phyloP scores from a whole-genome alignment of 352 stramenopile species.

The Globisporangium irregulare region DNA sequence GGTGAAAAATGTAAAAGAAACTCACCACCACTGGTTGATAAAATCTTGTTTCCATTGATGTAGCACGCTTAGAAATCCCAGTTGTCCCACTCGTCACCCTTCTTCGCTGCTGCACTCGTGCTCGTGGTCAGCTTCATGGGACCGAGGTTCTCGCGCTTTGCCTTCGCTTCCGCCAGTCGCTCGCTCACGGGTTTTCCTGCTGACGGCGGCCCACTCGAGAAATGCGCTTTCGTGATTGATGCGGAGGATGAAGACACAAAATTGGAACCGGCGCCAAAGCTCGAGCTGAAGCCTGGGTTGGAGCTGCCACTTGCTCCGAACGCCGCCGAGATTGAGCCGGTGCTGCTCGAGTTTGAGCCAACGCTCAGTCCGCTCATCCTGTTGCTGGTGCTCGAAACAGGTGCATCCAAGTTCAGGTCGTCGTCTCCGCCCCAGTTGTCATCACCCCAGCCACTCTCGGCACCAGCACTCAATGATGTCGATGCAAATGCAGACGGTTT shows the following conservation, averaged over 20 bases:
- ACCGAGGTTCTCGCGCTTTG: constrained; percentile 44
- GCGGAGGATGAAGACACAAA: constrained; percentile 16
- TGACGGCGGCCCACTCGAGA: constrained; percentile 5
- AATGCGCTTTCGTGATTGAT: constrained; percentile 11
- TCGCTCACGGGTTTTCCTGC: constrained; percentile 47
- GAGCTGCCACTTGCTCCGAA: constrained; percentile 18
- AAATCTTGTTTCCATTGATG: not conserved
- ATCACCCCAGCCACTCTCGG: constrained; percentile 47
- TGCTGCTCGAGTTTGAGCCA: constrained; percentile 5
- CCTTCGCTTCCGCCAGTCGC: constrained; percentile 50
- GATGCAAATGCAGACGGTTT: constrained; percentile 20
- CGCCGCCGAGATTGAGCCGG: not conserved
- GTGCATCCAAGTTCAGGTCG: constrained; percentile 34
- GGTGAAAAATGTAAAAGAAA: constrained; percentile 9
- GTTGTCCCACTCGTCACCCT: constrained; percentile 73
- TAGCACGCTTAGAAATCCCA: constrained; percentile 61
- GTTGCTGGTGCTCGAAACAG: constrained; percentile 6
- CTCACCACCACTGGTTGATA: not conserved
- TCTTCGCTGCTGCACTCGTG: constrained; percentile 15
- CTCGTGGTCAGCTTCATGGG: constrained; percentile 60
- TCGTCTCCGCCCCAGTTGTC: constrained; percentile 68
- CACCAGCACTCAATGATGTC: constrained; percentile 24
- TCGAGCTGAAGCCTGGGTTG: constrained; percentile 12
- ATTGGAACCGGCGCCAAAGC: constrained; percentile 8
- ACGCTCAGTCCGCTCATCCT: constrained; percentile 5